phyloP scores from a whole-genome alignment of 202 grass and related monocot species.

The Saccharum hybrid region DNA sequence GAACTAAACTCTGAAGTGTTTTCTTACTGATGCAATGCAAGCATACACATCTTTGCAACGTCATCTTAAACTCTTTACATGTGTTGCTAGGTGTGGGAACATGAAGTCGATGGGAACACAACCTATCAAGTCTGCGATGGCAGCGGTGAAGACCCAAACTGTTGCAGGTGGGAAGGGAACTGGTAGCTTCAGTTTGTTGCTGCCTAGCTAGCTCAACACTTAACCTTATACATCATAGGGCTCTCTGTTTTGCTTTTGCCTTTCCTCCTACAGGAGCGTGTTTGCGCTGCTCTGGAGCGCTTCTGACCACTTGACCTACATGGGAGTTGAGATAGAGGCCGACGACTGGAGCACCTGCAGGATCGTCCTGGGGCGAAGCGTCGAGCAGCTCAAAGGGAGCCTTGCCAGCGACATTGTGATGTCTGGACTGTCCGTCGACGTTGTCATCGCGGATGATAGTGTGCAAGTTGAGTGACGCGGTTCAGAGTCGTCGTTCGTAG shows the following conservation, averaged over 20 bases:
- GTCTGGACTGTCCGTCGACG: slow-evolving; percentile 11
- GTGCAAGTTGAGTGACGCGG: slow-evolving; percentile 10
- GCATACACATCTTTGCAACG: not conserved
- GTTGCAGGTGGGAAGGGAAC: slow-evolving; percentile 58
- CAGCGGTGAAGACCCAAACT: slow-evolving; percentile 85
- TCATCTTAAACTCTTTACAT: not conserved
- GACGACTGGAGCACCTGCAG: slow-evolving; percentile 88
- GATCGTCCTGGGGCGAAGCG: slow-evolving; percentile 47
- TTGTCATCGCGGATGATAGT: slow-evolving; percentile 33
- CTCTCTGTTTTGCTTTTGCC: not conserved
- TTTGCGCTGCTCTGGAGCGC: slow-evolving; percentile 55
- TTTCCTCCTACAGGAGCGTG: slow-evolving; percentile 42
- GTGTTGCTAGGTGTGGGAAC: slow-evolving; percentile 62
- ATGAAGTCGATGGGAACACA: slow-evolving; percentile 44
- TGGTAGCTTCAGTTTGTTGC: slow-evolving; percentile 1
- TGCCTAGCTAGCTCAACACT: not conserved
- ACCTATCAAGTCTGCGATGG: slow-evolving; percentile 68
- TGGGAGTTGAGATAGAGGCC: slow-evolving; percentile 55
- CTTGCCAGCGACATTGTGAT: slow-evolving; percentile 46
- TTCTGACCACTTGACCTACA: slow-evolving; percentile 69
- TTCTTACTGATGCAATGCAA: not conserved
- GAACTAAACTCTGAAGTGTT: not conserved
- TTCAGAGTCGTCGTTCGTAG: not conserved
- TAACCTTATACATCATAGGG: not conserved
- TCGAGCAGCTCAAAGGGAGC: slow-evolving; percentile 34